Evolutionary conservation across 2,329 filamentous ascomycete genomes (phyloP).

Genomic region (Talaromyces sp.): DNA sequence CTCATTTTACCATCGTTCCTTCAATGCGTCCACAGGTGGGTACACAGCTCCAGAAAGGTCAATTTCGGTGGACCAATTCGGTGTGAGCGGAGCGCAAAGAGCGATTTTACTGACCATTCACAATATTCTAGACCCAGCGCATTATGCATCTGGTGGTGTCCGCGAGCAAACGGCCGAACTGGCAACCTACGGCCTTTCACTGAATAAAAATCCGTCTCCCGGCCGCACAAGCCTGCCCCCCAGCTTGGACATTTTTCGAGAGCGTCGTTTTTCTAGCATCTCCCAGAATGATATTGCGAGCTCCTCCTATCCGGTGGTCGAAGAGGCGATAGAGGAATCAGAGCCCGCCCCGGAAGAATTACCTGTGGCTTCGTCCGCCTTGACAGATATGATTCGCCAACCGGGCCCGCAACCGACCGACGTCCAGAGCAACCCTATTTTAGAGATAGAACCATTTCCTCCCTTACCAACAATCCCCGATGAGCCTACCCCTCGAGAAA

Average conservation of each 20-base stretch:
- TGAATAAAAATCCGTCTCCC: slow-evolving; percentile 32
- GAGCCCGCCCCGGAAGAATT: slow-evolving; percentile 18
- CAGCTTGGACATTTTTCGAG: slow-evolving; percentile 34
- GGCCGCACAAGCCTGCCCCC: slow-evolving; percentile 31
- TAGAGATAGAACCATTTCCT: slow-evolving; percentile 19
- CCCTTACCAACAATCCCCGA: slow-evolving; percentile 20
- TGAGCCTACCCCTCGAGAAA: slow-evolving; percentile 31
- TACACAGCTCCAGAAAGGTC: not conserved
- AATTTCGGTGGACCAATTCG: too few species aligned
- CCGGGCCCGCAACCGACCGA: slow-evolving; percentile 35
- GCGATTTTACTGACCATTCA: slow-evolving; percentile 24
- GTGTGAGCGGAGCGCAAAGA: not conserved
- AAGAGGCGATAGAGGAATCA: slow-evolving; percentile 17
- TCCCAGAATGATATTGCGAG: slow-evolving; percentile 19
- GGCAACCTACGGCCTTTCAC: slow-evolving; percentile 75
- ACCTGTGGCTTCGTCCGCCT: slow-evolving; percentile 46
- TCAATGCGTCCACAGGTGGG: slow-evolving; percentile 45
- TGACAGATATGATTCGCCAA: slow-evolving; percentile 55
- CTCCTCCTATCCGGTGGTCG: slow-evolving; percentile 15
- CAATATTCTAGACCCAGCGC: slow-evolving; percentile 66
- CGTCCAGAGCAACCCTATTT: slow-evolving; percentile 18
- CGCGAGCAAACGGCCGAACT: slow-evolving; percentile 86
- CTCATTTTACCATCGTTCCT: slow-evolving; percentile 50
- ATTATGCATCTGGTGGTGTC: slow-evolving; percentile 74
- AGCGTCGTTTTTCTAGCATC: slow-evolving; percentile 7